Base-by-base conservation (phyloP, 768 basidiomycete genomes). In the Tricholoma sp. region DNA sequence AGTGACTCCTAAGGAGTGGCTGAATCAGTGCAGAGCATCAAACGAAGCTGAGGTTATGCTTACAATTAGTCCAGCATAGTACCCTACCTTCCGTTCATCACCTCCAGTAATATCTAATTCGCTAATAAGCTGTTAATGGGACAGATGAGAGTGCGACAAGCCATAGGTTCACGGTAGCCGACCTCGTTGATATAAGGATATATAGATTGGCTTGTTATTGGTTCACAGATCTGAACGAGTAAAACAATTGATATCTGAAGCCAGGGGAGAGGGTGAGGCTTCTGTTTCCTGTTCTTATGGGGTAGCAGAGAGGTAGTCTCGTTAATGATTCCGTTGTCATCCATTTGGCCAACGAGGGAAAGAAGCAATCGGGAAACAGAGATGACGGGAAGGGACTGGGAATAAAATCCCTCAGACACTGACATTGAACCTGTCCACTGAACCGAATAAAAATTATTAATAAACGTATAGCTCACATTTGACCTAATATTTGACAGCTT, bases 41-140 rank as follows among this genome's bases (percentile, higher is more conserved):
- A 13, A 33, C 17, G 13, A 6, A 34, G n/a, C 33, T 0, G 67
- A 65, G 17, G 61, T 28, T n/a, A 31, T 4, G 61, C 72, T 59
- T 54, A 78, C 79, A 31, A 80, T 74, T 29, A 79, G 56, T 4
- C 79, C 79, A 42, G 76, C 79, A 62, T 76, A 81, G 60, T 79
- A 80, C 2, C 79, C 79, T 4, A 73, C 76, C 57, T 72, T 75
- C 4, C 62, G 66, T 58, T 79, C 78, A 48, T 80, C 74, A 3
- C 77, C 76, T 17, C 66, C 61, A 4, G 74, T 77, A 12, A 81
- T 67, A 1, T 76, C 76, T 1, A 72, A 74, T 18, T 73, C 72
- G 47, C 74, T 68, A 17, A 53, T 41, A 28, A 53, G 52, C 37
- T 53, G 28, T 24, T 4, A 24, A 24, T 24, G 24, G 31, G 13